phyloP scores from a whole-genome alignment of 805 yeast species.

The Yueomyces sinensis region DNA sequence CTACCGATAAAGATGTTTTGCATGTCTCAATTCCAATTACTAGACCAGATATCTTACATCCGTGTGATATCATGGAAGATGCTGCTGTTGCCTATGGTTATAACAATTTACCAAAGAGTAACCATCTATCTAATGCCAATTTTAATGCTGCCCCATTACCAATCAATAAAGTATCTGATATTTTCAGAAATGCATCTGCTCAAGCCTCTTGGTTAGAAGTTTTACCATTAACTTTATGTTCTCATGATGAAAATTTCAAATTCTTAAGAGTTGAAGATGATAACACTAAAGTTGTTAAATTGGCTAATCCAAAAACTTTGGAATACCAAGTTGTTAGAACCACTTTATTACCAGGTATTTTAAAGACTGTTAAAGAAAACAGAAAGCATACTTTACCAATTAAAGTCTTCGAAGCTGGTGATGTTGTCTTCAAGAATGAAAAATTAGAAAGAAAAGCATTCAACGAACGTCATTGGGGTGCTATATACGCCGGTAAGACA shows the following conservation, averaged over 20 bases:
- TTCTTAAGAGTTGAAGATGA: conserved; percentile 68
- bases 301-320: conserved; percentile 90
- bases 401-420: conserved; percentile 90
- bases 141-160: conserved; percentile 79
- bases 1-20: conserved; percentile 28
- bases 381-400: conserved; percentile 92
- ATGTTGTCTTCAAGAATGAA: conserved; percentile 75
- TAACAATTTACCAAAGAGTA: conserved; percentile 70
- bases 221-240: conserved; percentile 86
- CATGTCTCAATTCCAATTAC: conserved; percentile 79
- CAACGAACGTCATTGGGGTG: conserved; percentile 92
- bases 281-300: conserved; percentile 65
- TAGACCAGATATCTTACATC: conserved; percentile 90
- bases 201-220: conserved; percentile 96
- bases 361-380: conserved; percentile 91
- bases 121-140: conserved; percentile 63
- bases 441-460: conserved; percentile 75
- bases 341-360: conserved; percentile 81
- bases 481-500: conserved; percentile 85
- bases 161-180: conserved; percentile 81
- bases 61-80: conserved; percentile 97
- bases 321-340: conserved; percentile 99
- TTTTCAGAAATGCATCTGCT: conserved; percentile 78
- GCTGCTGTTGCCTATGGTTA: conserved; percentile 95
- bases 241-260: conserved; percentile 93